Evolutionary conservation across 1,139 yeast genomes (phyloP), one percentile per base, ranked within the genome.

Genomic region (Kodamaea ohmeri): DNA sequence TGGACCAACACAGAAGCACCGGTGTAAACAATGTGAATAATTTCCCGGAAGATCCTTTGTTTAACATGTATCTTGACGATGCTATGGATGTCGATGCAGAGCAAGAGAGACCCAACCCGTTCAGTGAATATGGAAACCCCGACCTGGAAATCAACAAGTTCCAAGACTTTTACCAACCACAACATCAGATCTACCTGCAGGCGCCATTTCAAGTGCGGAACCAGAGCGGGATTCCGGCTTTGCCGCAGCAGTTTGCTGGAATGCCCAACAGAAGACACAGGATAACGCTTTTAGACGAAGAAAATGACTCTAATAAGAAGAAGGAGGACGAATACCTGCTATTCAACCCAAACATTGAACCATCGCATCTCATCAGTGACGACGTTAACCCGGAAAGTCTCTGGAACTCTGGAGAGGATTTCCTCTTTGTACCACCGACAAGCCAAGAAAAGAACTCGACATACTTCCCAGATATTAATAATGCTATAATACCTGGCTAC

Each of bases 301-400:
- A 48, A 21, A 36, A 54, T 44, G 38, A 41, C 41, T 37, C 26
- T 12, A 34, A 47, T 52, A 46, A 42, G 38, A 47, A 43, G 45
- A 60, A 60, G 46, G 68, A 64, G 34, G 71, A 66, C 20, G 72
- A 67, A 38, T 64, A 58, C 45, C 58, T 63, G 43, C 60, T 69
- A 46, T 66, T 58, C 50, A 66, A 69, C 47, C 67, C 76, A 6
- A 66, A 68, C 47, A 64, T 69, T 18, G 69, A 67, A 48, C 76
- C 76, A 16, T 67, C 73, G 18, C 67, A 66, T 25, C 55, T 68
- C 40, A 56, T 67, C 38, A 56, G 58, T 37, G 33, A 36, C 18
- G 25, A 27, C 19, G 37, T 32, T 14, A 31, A 31, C 22, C 38
- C 38, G 13, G 52, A 52, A 36, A 54, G 54, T 18, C 40, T 36